phyloP scores from a whole-genome alignment of 495 filamentous ascomycete genomes.

The Parathielavia hyrcaniae region DNA sequence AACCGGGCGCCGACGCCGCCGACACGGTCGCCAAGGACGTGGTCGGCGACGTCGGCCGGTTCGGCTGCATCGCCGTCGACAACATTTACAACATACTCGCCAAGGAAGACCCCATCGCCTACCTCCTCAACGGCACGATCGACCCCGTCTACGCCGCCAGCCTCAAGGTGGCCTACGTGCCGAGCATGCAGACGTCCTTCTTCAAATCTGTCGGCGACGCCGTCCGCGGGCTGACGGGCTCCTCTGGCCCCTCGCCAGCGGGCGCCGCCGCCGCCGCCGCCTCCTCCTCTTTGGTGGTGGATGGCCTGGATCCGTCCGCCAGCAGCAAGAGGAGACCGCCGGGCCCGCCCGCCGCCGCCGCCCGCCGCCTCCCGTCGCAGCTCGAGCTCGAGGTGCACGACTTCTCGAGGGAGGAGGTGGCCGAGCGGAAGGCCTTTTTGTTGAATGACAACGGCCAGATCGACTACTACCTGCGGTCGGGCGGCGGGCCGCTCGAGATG shows the following conservation, averaged over 20 bases:
- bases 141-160: slow-evolving; percentile 71
- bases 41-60: slow-evolving; percentile 66
- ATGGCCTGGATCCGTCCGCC: slow-evolving; percentile 7
- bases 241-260: slow-evolving; percentile 16
- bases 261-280: background rate
- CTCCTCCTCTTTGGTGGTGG: background rate
- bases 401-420: slow-evolving; percentile 86
- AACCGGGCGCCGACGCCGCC: slow-evolving; percentile 58
- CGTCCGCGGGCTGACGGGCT: slow-evolving; percentile 46
- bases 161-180: slow-evolving; percentile 71
- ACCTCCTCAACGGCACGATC: slow-evolving; percentile 82
- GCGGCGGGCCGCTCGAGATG: slow-evolving; percentile 77
- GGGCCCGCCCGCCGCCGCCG: slow-evolving; percentile 44
- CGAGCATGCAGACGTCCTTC: slow-evolving; percentile 61
- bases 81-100: slow-evolving; percentile 92
- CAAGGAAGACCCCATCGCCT: slow-evolving; percentile 68
- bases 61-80: slow-evolving; percentile 87
- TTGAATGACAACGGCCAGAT: slow-evolving; percentile 96
- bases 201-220: slow-evolving; percentile 59
- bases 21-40: slow-evolving; percentile 60
- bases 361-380: slow-evolving; percentile 69
- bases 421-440: slow-evolving; percentile 78
- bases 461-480: slow-evolving; percentile 76
- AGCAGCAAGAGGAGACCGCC: slow-evolving; percentile 13
- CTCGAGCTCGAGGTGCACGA: slow-evolving; percentile 94